Percentiles rank a stretch among this genome's conserved stretches.
Conservation (phyloP, 768 basidiomycete genomes). For the Amanita exitialis region DNA sequence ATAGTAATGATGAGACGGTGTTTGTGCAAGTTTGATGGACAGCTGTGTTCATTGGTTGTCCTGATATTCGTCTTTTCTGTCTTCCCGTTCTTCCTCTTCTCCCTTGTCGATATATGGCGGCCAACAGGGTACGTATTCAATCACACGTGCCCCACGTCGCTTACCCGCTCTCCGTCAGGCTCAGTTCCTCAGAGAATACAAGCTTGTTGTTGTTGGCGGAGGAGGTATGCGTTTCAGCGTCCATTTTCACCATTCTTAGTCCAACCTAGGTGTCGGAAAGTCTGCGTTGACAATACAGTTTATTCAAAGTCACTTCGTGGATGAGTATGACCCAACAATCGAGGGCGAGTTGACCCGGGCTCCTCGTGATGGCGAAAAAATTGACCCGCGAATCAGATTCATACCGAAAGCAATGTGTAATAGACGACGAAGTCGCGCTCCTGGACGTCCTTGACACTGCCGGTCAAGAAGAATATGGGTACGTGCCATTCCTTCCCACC, state of each 20-base stretch:
- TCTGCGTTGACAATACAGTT: slow-evolving; percentile 96
- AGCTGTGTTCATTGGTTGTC: not conserved
- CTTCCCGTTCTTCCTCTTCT: slow-evolving; percentile 8
- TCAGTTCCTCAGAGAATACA: slow-evolving; percentile 92
- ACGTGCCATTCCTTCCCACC: slow-evolving; percentile 17
- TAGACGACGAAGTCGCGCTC: slow-evolving; percentile 97
- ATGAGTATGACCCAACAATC: slow-evolving; percentile 93
- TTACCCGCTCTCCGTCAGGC: slow-evolving; percentile 35
- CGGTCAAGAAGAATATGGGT: slow-evolving; percentile 98
- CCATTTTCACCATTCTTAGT: slow-evolving; percentile 1
- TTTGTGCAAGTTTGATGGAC: slow-evolving; percentile 3
- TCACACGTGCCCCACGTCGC: not conserved
- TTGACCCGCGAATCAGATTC: slow-evolving; percentile 51
- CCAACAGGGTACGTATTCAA: slow-evolving; percentile 21
- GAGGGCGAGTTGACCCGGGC: slow-evolving; percentile 45
- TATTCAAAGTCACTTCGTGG: slow-evolving; percentile 91
- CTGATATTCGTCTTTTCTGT: not conserved
- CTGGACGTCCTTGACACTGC: slow-evolving; percentile 96
- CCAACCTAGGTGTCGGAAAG: slow-evolving; percentile 44
- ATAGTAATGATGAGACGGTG: not conserved
- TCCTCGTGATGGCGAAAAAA: not conserved
- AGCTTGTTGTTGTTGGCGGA: slow-evolving; percentile 96
- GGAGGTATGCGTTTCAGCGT: slow-evolving; percentile 47
- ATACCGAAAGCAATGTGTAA: slow-evolving; percentile 93
- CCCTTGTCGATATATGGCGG: slow-evolving; percentile 21